Evolutionary conservation across 345 rosid genomes (phyloP).

Genomic region (Pugionium dolabratum): DNA sequence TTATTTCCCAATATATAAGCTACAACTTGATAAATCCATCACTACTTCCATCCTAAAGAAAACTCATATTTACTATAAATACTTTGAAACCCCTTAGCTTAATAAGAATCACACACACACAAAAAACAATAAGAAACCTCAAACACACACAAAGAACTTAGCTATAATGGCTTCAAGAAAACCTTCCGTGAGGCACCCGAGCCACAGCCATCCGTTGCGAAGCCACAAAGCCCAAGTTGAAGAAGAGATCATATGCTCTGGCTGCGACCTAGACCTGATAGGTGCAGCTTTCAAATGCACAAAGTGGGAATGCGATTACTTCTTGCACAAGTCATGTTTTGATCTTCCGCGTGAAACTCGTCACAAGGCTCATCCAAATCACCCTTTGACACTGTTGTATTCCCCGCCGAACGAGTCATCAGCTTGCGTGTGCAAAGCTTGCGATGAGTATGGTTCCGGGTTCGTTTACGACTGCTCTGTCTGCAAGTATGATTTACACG

Average conservation of each 20-base stretch:
- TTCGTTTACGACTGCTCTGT: slow-evolving; percentile 32
- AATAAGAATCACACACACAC: neutral
- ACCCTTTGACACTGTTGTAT: no score
- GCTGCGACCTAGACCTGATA: slow-evolving; percentile 36
- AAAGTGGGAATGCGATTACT: slow-evolving; percentile 39
- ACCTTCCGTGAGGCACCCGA: slow-evolving; percentile 37
- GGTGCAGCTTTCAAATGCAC: slow-evolving; percentile 40
- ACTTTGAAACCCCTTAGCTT: slow-evolving; percentile 4
- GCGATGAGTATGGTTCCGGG: slow-evolving; percentile 36
- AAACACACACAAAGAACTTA: neutral
- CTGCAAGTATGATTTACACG: no score
- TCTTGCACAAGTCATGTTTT: slow-evolving; percentile 41
- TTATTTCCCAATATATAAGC: slow-evolving; percentile 16
- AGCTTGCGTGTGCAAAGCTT: slow-evolving; percentile 21
- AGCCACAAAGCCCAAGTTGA: no score
- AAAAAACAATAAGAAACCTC: neutral
- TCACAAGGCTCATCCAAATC: no score
- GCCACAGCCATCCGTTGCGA: slow-evolving; percentile 40
- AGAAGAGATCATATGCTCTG: slow-evolving; percentile 38
- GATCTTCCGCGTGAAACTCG: slow-evolving; percentile 33
- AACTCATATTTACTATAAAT: slow-evolving; percentile 28
- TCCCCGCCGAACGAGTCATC: slow-evolving; percentile 37
- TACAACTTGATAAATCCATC: slow-evolving; percentile 28
- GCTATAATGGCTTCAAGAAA: slow-evolving; percentile 34
- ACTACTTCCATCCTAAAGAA: slow-evolving; percentile 11